Conservation (phyloP, 352 stramenopile species). For the Globisporangium alternatum region DNA sequence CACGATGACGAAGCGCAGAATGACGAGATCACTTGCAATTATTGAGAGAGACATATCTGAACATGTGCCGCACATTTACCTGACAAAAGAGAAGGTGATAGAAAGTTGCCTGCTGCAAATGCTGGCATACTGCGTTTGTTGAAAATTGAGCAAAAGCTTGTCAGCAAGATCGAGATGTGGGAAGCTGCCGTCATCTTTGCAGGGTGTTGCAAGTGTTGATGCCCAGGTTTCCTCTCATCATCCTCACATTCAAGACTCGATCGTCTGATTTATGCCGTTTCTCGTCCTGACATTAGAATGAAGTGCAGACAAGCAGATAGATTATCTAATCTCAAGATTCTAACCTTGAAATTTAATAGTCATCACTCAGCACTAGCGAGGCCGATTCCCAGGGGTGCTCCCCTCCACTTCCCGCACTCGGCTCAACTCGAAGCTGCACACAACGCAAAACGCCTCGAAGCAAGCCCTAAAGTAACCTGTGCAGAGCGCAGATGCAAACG, state of each 20-base stretch:
- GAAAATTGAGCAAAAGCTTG: background rate
- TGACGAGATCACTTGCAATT: conserved; percentile 3
- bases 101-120: background rate
- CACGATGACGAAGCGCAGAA: conserved; percentile 5
- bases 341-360: background rate
- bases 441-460: too few species aligned
- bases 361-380: too few species aligned
- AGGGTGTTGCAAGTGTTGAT: background rate
- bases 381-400: too few species aligned
- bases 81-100: background rate
- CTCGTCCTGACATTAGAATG: background rate
- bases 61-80: background rate
- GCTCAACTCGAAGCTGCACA: too few species aligned
- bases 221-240: background rate
- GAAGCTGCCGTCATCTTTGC: background rate
- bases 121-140: background rate
- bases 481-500: too few species aligned
- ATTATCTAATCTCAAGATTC: too few species aligned
- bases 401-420: too few species aligned
- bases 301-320: too few species aligned
- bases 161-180: background rate
- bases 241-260: background rate
- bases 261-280: background rate
- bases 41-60: background rate
- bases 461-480: too few species aligned